Base-by-base conservation (phyloP, 306 rosid genomes). In the Spatholobus suberectus region DNA sequence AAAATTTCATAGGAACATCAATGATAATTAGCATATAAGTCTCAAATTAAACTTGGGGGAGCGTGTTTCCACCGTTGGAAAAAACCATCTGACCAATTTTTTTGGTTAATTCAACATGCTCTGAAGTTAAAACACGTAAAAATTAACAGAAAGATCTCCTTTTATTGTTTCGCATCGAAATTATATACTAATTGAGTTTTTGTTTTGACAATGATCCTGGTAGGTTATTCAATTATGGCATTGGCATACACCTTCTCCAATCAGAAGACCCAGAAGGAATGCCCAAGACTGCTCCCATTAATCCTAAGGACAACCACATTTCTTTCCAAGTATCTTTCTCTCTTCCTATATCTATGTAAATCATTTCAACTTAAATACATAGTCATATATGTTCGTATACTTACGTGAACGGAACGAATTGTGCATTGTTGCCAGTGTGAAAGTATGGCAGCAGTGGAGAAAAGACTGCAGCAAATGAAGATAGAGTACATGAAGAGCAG, bases 161-260 rank as follows among this genome's bases (percentile, higher is more conserved):
- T 29, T n/a, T n/a, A 27, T 40, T 78, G 35, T 47, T 38, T 58
- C 14, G 80, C 17, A 9, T 13, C 10, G 27, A 72, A 47, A 29
- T 66, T 59, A 38, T 35, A 59, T 7, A 2, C 14, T 72, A 55
- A 54, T 26, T 46, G 24, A 3, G 5, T 71, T 66, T 46, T 35
- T 68, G 43, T 6, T 29, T 68, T 79, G 57, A 38, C 43, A 63
- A 79, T 55, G 78, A 34, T 66, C n/a, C 23, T 83, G 61, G 46
- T 44, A 94, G 98, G 98, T 80, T 92, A 76, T 91, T 85, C 84
- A 92, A 87, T 73, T 88, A 89, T 83, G 96, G 97, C 26, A 86
- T 94, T 75, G 98, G 97, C 44, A 88, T 94, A 76, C 98, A 90
- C 83, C 92, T 90, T 9, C 90, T 92, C 40, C 97, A 94, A 85